Conservation (phyloP, 139 green algal species). For the Coelastrella sp. region DNA sequence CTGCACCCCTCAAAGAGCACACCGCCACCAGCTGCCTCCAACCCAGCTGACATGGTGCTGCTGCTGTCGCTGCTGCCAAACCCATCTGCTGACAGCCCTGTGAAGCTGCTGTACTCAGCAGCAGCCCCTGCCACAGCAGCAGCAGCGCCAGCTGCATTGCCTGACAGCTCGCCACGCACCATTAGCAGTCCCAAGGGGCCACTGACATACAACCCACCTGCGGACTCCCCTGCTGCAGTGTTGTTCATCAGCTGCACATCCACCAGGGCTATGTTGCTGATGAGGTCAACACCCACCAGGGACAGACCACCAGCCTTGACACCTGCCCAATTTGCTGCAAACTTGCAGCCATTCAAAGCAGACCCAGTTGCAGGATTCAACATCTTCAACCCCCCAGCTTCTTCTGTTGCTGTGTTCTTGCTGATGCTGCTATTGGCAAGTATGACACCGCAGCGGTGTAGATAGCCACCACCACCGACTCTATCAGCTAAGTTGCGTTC, state of each 20-base stretch:
- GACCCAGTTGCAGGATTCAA: slow-evolving; percentile 9
- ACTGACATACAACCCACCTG: slow-evolving; percentile 18
- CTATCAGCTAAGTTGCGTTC: slow-evolving; percentile 36
- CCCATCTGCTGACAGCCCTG: not conserved
- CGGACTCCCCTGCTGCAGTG: slow-evolving; percentile 30
- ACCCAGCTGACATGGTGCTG: not conserved
- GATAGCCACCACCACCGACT: slow-evolving; percentile 34
- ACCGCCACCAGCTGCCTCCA: slow-evolving; percentile 12
- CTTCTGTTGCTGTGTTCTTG: slow-evolving; percentile 31
- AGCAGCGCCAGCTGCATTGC: slow-evolving; percentile 20
- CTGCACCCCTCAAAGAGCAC: slow-evolving; percentile 25
- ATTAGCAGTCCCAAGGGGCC: slow-evolving; percentile 33
- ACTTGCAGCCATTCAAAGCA: not conserved
- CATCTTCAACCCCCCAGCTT: slow-evolving; percentile 43
- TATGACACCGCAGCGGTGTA: not conserved
- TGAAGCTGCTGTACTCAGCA: slow-evolving; percentile 32
- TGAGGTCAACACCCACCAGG: not conserved
- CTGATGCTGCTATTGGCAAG: not conserved
- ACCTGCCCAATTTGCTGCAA: slow-evolving; percentile 18
- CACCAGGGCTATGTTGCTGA: slow-evolving; percentile 5
- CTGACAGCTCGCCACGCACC: slow-evolving; percentile 33
- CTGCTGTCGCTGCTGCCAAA: not conserved
- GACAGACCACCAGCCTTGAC: slow-evolving; percentile 26
- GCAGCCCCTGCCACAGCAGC: not conserved
- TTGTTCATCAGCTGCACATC: slow-evolving; percentile 33